Base-by-base conservation (phyloP, 352 stramenopile genomes). In the Phytopythium litorale region DNA sequence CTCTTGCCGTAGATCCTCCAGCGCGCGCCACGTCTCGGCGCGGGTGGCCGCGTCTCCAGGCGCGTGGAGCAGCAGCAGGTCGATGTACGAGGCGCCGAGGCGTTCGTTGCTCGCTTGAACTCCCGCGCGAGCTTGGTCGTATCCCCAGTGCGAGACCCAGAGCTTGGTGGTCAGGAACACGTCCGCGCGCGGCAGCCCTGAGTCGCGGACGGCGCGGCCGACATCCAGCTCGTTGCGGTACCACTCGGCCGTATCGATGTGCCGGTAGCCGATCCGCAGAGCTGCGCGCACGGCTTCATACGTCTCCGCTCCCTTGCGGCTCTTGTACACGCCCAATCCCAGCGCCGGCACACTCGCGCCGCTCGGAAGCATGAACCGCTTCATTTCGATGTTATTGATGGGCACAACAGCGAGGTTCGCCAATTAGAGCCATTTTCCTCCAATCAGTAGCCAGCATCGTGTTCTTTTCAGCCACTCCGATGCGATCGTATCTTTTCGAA, bases 181-280 rank as follows among this genome's bases (percentile, higher is more conserved):
- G n/a, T 91, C 76, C 30, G 69, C 56, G n/a, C 84, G 70, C 8
- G 70, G 58, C 4, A 92, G 58, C 25, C 83, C 72, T 3, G 78
- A 77, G 45, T 91, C 82, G 37, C 16, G 30, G 21, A 85, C 56
- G 16, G 68, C 88, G 15, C 63, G 48, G 13, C 87, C 87, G 37
- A 94, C 88, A 12, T 84, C 78, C 15, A 49, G 57, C 49, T 92
- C 82, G 64, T 96, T 96, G 23, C 79, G 53, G 65, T 96, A 94
- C 1, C 85, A 54, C 49, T 87, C 64, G 1, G 87, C 87, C 15
- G 77, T 87, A 63, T 96, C 87, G 61, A 96, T 88, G 46, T 88
- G 79, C 19, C 87, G 68, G 45, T 89, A 88, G 42, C 87, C 84
- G 0, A 83, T 45, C 37, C 79, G 50, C 7, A 94, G 61, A 1